Percentiles rank a stretch among this genome's conserved stretches.
Evolutionary conservation across 352 stramenopile genomes (phyloP).

Genomic region (Pythium brachiatum): DNA sequence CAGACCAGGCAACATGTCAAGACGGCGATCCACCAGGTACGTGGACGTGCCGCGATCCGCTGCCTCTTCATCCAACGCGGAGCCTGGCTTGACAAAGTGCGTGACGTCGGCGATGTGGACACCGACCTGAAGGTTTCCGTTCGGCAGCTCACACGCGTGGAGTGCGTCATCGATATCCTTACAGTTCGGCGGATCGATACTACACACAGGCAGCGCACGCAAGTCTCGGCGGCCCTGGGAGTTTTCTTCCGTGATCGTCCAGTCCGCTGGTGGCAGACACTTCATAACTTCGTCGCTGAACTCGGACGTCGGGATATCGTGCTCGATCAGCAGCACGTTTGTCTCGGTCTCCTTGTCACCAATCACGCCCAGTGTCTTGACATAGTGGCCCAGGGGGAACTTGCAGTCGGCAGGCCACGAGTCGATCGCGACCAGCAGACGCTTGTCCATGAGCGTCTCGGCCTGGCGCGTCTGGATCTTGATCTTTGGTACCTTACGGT

Average conservation of each 20-base stretch:
- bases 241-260: conserved; percentile 95
- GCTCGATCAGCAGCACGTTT: conserved; percentile 95
- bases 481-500: conserved; percentile 92
- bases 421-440: conserved; percentile 94
- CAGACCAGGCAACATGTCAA: conserved; percentile 98
- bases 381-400: conserved; percentile 96
- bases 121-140: conserved; percentile 92
- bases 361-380: conserved; percentile 93
- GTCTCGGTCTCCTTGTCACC: conserved; percentile 97
- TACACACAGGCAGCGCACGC: conserved; percentile 91
- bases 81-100: conserved; percentile 95
- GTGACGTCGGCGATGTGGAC: conserved; percentile 99
- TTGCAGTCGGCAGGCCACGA: conserved; percentile 88
- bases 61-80: conserved; percentile 94
- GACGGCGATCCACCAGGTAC: conserved; percentile 97
- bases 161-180: conserved; percentile 99
- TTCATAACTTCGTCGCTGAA: conserved; percentile 89
- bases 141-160: conserved; percentile 90
- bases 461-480: conserved; percentile 92
- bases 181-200: conserved; percentile 88
- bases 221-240: conserved; percentile 89
- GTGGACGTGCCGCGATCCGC: conserved; percentile 92
- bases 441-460: conserved; percentile 90
- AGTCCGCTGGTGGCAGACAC: conserved; percentile 92
- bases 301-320: conserved; percentile 92